Evolutionary conservation across 306 rosid genomes (phyloP).

Genomic region (Castanopsis chinensis): DNA sequence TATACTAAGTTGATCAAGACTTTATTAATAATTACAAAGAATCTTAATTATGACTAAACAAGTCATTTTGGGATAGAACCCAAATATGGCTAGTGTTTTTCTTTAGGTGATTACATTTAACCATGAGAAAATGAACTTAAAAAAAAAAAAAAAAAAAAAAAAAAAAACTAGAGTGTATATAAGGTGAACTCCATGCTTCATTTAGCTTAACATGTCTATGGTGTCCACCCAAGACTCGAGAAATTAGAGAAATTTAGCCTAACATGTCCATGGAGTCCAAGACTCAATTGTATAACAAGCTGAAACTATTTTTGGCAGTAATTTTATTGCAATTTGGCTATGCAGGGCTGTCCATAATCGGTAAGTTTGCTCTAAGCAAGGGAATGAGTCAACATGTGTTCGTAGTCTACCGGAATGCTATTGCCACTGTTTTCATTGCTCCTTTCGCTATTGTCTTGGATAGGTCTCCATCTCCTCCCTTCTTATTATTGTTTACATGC

Average conservation of each 20-base stretch:
- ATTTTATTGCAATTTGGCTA: conserved; percentile 41
- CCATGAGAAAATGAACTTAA: no score
- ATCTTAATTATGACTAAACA: no score
- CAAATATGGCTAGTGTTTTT: no score
- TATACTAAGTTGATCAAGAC: no score
- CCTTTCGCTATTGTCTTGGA: conserved; percentile 52
- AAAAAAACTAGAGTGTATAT: no score
- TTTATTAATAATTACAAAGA: no score
- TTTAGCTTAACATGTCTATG: background rate
- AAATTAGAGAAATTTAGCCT: background rate
- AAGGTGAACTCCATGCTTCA: no score
- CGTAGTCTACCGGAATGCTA: conserved; percentile 36
- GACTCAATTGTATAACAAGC: background rate
- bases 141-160: no score
- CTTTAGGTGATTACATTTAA: no score
- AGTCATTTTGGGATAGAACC: no score
- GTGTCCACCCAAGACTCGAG: background rate
- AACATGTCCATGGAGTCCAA: conserved; percentile 11
- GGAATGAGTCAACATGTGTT: conserved; percentile 54
- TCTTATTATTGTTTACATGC: background rate
- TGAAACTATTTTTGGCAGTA: conserved; percentile 36
- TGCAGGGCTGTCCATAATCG: conserved; percentile 43
- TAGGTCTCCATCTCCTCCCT: conserved; percentile 24
- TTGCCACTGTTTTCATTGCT: conserved; percentile 40
- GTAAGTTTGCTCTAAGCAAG: conserved; percentile 36